Base-by-base conservation (phyloP, 768 basidiomycete species). In the Cytidiella melzeri region DNA sequence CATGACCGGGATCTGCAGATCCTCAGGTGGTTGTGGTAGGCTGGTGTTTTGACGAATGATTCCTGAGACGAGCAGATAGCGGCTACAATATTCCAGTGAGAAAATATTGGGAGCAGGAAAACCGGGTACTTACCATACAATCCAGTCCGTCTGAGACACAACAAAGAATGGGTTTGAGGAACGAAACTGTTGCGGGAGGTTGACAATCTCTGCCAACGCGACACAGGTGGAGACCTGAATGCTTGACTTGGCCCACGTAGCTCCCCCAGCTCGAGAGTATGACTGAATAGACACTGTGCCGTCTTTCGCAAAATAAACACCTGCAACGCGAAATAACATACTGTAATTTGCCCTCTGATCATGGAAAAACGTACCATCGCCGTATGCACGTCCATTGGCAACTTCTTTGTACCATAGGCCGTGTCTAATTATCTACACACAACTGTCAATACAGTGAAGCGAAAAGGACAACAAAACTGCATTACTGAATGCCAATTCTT, bases 401-500 rank as follows among this genome's bases (percentile, higher is more conserved):
- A 80, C 59, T 0, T 61, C 61, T 61, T 76, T 78, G 62, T 69
- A 80, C 80, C 83, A 85, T 5, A 87, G 67, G 2, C 85, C 85
- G 59, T 86, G 80, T 13, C 84, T 76, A 41, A 88, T 79, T 50
- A 86, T 84, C 83, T 84, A 51, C 5, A 26, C 21, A 44, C 19
- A 28, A 15, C 11, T 30, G 2, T 19, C 39, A 13, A 3, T 7
- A 43, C 15, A 26, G 23, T 5, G 5, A 25, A 5, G n/a, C 12
- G n/a, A 10, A 21, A 13, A 9, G 20, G 13, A n/a, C 10, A 19
- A 21, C n/a, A 28, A 36, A 47, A 23, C 9, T 37, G 36, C 72
- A 25, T n/a, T 63, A 83, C 83, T 21, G 82, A 82, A 61, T 86
- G 84, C 84, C 83, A 87, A 53, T 87, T 87, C 51, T 63, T 70